A percentile compares a stretch with the other conserved stretches of the same genome.
phyloP scores from a whole-genome alignment of 371 early-diverging fungal genomes.

The Mortierella sp. region DNA sequence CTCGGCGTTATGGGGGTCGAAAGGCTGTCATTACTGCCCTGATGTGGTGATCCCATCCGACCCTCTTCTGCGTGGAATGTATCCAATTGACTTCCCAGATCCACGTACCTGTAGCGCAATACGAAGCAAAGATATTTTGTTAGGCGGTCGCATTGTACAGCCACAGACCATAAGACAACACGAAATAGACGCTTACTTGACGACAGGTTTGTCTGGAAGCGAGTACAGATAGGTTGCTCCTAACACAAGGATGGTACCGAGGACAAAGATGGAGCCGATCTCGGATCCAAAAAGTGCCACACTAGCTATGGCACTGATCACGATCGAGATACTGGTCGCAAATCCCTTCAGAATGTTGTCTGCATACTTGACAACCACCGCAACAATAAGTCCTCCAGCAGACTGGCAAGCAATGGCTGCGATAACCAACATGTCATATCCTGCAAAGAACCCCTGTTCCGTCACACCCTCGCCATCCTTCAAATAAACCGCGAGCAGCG shows the following conservation, averaged over 20 bases:
- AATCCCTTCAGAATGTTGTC: conserved; percentile 97
- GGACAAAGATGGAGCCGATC: conserved; percentile 75
- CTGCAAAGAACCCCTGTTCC: conserved; percentile 89
- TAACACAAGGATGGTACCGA: conserved; percentile 83
- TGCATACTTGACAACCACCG: conserved; percentile 95
- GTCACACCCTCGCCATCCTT: conserved; percentile 83
- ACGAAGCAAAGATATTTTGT: too few species aligned
- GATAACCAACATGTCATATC: conserved; percentile 83
- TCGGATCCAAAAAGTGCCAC: conserved; percentile 81
- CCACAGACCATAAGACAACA: neutral
- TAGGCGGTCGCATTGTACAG: neutral
- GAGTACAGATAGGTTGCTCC: conserved; percentile 86
- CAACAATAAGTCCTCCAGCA: conserved; percentile 92
- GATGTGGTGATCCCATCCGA: conserved; percentile 44
- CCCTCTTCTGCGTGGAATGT: conserved; percentile 55
- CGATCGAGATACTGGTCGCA: conserved; percentile 95
- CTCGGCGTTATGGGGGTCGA: conserved; percentile 30
- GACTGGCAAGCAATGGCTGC: conserved; percentile 90
- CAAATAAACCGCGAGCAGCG: conserved; percentile 70
- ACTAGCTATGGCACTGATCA: conserved; percentile 82
- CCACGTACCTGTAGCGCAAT: conserved; percentile 54
- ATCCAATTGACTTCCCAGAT: conserved; percentile 52
- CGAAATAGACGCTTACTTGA: conserved; percentile 34
- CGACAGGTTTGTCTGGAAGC: conserved; percentile 55
- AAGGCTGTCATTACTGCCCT: conserved; percentile 42